Base-by-base conservation (phyloP, 164 flowering plant species). In the Chimonanthus salicifolius region DNA sequence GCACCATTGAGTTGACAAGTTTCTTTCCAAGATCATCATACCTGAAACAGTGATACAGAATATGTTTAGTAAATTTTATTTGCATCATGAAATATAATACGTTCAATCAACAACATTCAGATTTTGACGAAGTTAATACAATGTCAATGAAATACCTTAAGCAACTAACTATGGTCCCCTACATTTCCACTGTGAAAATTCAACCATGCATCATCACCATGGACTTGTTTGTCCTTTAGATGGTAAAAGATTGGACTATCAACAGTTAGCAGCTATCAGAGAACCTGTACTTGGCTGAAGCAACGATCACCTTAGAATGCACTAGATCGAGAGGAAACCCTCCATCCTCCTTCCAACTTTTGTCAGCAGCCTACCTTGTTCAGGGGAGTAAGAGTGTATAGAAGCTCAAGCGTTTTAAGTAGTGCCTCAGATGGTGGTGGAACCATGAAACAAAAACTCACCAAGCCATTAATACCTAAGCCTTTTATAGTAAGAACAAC, bases 1-100 rank as follows among this genome's bases (percentile, higher is more conserved):
- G 76, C 99, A 95, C 98, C 98, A 93, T 71, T 94, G 97, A 10
- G 94, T 93, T n/a, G 97, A 90, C 76, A 78, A 95, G 97, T 88
- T 80, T 92, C 94, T 76, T 82, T 95, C 97, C 99, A 95, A 5
- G 97, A 89, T 79, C 75, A 83, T 77, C 87, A 95, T 10, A 95
- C 92, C 98, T 93, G 71, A n/a, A 48, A 72, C 46, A 72, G 67
- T 16, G 60, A 47, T 62, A 18, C 10, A n/a, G 21, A 63, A 47
- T 47, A 74, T 7, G 45, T 9, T 78, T 46, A 71, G 9, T 44
- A 47, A 49, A 3, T 49, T 6, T 10, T 5, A 16, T 8, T 47
- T 54, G 10, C n/a, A 54, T 49, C 70, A 54, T 47, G 44, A 70
- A 48, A 43, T n/a, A 48, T 43, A 68, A 9, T 47, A 67, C 70